Evolutionary conservation across 495 filamentous ascomycete species (phyloP), one percentile per base, ranked within the genome.

Genomic region (Lindgomyces ingoldianus): DNA sequence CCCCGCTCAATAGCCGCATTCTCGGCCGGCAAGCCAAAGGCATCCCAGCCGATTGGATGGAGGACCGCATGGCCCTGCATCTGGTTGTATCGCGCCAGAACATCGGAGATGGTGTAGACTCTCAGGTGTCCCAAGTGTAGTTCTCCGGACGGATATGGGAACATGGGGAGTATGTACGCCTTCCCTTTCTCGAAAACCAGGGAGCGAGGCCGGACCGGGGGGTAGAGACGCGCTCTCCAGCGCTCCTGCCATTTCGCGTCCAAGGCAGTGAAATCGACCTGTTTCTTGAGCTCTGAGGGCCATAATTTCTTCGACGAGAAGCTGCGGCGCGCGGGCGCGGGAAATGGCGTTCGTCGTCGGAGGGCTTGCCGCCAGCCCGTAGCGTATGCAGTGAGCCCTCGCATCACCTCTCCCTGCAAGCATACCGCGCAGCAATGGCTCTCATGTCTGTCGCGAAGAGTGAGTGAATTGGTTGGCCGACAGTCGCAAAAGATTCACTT

Each of bases 11-110:
- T 93, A n/a, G 91, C 91, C 18, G 91, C 91, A 77, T 96, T 96
- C 77, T 96, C 91, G 36, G 91, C 91, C 9, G 91, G 91, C 44
- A 96, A 78, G 2, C 91, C 91, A 73, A 96, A 95, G 19, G 90
- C 91, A 80, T 96, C 91, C 91, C 91, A 96, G 2, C 91, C 91
- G 85, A 96, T 95, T 26, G 91, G 91, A 53, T 94, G 84, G 22
- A 95, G 73, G 29, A 96, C 91, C 54, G 89, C 76, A 71, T 85
- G 79, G 2, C 91, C 91, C 55, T 85, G 84, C 80, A 96, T 88
- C 9, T 81, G 83, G 67, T 87, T 85, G 68, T 88, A 95, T 14
- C 91, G 81, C 16, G 91, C 85, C 29, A 96, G 75, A 2, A 91
- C 88, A 76, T 96, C 91, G 39, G 91, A 89, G 61, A 96, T 93